Conservation (phyloP, 2,329 filamentous ascomycete species). For the Arachnopeziza araneosa region DNA sequence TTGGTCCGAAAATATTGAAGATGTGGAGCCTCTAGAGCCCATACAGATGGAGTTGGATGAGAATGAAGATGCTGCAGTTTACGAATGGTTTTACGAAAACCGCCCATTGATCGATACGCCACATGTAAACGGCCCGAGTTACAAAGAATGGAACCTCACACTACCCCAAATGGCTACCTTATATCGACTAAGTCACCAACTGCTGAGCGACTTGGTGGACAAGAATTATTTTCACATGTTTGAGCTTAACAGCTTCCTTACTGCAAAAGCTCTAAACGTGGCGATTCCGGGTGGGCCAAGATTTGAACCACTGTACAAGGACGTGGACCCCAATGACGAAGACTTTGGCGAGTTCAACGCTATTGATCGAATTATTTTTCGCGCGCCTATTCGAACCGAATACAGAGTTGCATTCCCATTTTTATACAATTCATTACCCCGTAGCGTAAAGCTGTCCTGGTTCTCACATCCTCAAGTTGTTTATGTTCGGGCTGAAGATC, state of each 20-base stretch:
- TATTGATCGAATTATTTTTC: conserved; percentile 98
- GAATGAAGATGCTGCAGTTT: conserved; percentile 82
- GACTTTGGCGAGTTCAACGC: conserved; percentile 99
- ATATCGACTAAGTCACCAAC: conserved; percentile 83
- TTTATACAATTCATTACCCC: conserved; percentile 91
- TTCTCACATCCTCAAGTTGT: conserved; percentile 92
- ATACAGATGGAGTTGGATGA: conserved; percentile 99
- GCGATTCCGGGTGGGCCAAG: conserved; percentile 95
- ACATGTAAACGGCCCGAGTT: conserved; percentile 94
- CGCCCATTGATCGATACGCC: conserved; percentile 82
- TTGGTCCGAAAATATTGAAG: conserved; percentile 98
- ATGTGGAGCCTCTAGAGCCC: conserved; percentile 93
- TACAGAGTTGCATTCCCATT: conserved; percentile 92
- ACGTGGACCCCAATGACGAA: conserved; percentile 97
- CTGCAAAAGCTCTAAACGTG: conserved; percentile 94
- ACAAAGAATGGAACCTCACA: conserved; percentile 90
- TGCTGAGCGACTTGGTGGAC: conserved; percentile 88
- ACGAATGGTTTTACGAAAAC: conserved; percentile 98
- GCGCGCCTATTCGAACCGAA: conserved; percentile 88
- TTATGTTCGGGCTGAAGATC: conserved; percentile 82
- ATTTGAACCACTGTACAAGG: conserved; percentile 96
- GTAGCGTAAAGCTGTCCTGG: conserved; percentile 90
- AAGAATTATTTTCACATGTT: conserved; percentile 99
- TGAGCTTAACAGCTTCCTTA: conserved; percentile 89
- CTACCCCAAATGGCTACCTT: conserved; percentile 94